phyloP scores from a whole-genome alignment of 441 rosid species.

The Sinapis alba region DNA sequence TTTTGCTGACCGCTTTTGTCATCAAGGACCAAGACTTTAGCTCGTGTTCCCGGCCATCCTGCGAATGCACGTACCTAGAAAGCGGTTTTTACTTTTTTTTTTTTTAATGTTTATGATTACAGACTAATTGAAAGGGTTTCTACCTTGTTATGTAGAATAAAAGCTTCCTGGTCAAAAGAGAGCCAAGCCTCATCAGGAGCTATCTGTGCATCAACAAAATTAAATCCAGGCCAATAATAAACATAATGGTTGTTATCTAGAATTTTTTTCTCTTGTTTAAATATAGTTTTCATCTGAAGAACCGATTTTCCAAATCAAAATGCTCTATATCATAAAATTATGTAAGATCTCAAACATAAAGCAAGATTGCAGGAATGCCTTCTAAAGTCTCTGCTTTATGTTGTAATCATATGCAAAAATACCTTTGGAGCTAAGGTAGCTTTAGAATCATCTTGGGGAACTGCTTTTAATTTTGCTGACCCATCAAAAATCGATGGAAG shows the following conservation, averaged over 20 bases:
- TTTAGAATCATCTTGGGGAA: conserved; percentile 81
- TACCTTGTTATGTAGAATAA: conserved; percentile 84
- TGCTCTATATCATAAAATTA: too few relatives aligned
- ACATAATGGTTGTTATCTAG: neutral
- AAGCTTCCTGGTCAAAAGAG: conserved; percentile 73
- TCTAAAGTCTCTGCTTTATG: too few relatives aligned
- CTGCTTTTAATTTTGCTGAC: conserved; percentile 69
- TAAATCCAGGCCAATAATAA: neutral
- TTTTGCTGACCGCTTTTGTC: conserved; percentile 43
- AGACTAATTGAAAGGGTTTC: neutral
- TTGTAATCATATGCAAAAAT: too few relatives aligned
- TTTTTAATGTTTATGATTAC: conserved; percentile 12
- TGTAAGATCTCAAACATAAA: too few relatives aligned
- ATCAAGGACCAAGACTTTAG: conserved; percentile 57
- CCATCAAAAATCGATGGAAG: conserved; percentile 85
- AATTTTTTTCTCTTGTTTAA: too few relatives aligned
- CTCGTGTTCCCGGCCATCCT: conserved; percentile 99
- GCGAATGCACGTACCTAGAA: conserved; percentile 93
- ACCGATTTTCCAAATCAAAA: too few relatives aligned
- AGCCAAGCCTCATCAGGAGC: conserved; percentile 89
- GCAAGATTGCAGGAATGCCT: too few relatives aligned
- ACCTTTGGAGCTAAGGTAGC: conserved; percentile 95
- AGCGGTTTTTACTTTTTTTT: conserved; percentile 36
- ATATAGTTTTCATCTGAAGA: too few relatives aligned
- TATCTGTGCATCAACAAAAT: conserved; percentile 51